Conservation (phyloP, 306 rosid genomes). For the Coriaria nepalensis region DNA sequence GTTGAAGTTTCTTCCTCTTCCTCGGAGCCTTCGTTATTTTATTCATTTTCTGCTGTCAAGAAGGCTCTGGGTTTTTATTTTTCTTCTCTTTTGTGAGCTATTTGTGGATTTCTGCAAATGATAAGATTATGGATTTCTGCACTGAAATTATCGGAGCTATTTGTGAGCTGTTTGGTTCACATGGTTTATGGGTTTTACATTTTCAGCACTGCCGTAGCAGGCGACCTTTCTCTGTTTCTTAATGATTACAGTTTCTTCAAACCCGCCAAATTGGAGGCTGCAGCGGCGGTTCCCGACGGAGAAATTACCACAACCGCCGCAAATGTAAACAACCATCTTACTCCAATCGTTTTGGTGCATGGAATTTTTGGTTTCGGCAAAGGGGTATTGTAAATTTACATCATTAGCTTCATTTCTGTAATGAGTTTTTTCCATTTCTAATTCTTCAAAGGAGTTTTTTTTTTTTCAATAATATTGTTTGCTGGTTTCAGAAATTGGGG, state of each 20-base stretch:
- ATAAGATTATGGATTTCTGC: slow-evolving; percentile 41
- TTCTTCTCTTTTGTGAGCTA: neutral
- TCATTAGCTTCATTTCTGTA: slow-evolving; percentile 1
- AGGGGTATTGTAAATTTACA: slow-evolving; percentile 36
- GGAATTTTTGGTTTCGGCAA: slow-evolving; percentile 98
- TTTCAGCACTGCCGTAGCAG: slow-evolving; percentile 81
- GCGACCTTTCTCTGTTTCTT: slow-evolving; percentile 51
- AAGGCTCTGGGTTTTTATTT: slow-evolving; percentile 7
- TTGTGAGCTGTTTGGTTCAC: slow-evolving; percentile 62
- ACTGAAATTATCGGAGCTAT: slow-evolving; percentile 51
- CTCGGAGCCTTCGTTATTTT: slow-evolving; percentile 5
- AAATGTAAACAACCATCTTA: slow-evolving; percentile 21
- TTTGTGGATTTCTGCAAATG: slow-evolving; percentile 19
- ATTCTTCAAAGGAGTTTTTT: neutral
- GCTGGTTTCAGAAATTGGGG: slow-evolving; percentile 51
- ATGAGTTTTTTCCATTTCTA: slow-evolving; percentile 2
- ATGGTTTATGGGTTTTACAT: slow-evolving; percentile 74
- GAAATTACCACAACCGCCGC: neutral
- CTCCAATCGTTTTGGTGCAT: slow-evolving; percentile 90
- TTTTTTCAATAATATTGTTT: neutral
- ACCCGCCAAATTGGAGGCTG: slow-evolving; percentile 15
- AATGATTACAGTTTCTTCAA: slow-evolving; percentile 32
- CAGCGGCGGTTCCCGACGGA: neutral
- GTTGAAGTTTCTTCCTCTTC: neutral
- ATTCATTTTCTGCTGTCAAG: slow-evolving; percentile 4